Evolutionary conservation across 2,329 filamentous ascomycete species (phyloP), one percentile per base, ranked within the genome.

Genomic region (Ilyonectria destructans): DNA sequence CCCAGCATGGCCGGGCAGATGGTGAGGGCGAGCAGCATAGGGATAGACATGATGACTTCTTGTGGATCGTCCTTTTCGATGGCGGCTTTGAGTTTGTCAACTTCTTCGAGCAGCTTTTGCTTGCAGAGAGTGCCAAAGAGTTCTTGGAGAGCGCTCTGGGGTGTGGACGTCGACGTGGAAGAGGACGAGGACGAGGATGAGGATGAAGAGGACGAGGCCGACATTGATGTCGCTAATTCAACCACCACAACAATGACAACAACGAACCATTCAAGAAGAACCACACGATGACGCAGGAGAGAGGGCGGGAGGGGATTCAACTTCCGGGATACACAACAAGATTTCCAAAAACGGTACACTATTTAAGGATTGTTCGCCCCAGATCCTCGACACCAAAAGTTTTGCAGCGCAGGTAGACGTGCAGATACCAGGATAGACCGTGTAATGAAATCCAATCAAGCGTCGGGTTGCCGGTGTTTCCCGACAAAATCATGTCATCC

Each of bases 1-100:
- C 84, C 85, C 65, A 84, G 80, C 64, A 85, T 83, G 23, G 84
- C 81, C 35, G 77, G 77, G 66, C 75, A 76, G 56, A 79, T 65
- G 55, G 77, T 75, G 40, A 78, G 68, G 52, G 74, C 76, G 19
- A 78, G 65, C 4, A 78, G 71, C 71, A 78, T 77, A 19, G 76
- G 74, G 26, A 77, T 67, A 35, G 76, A 65, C 76, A 77, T 77
- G 68, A 75, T 70, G 70, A 77, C 69, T 67, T 72, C 59, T 60
- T 76, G 71, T 31, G 70, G 70, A 65, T 77, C 70, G 67, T 77
- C 75, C 21, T 74, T 71, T 35, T 73, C 59, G 17, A 77, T 69
- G 17, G 70, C 74, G 29, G 58, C 65, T 43, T 75, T 77, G 71
- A 77, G 72, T 33, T 73, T 77, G 37, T 76, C 75, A 52, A 76